A percentile compares a stretch with the other conserved stretches of the same genome.
Evolutionary conservation across 139 green algal species (phyloP).

Genomic region (Picochlorum sp.): DNA sequence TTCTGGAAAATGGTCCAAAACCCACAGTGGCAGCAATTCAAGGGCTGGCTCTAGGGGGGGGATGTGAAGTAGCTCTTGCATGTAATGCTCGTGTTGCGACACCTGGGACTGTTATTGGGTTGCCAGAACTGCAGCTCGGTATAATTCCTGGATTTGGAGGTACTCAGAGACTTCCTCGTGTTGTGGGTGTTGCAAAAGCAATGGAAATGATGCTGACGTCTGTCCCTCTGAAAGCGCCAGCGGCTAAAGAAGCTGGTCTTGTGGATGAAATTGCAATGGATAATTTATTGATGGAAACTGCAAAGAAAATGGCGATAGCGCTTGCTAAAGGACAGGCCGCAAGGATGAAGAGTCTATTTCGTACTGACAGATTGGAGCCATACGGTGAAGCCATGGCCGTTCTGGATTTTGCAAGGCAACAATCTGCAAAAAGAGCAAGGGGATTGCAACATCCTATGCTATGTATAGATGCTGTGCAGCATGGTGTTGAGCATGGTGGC

Average conservation of each 20-base stretch:
- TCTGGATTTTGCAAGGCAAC: slow-evolving; percentile 64
- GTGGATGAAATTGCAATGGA: slow-evolving; percentile 63
- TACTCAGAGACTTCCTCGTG: slow-evolving; percentile 89
- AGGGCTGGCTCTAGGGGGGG: slow-evolving; percentile 78
- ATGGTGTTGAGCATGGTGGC: slow-evolving; percentile 68
- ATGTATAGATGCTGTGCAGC: slow-evolving; percentile 82
- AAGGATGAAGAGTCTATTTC: slow-evolving; percentile 14
- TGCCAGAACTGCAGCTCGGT: slow-evolving; percentile 92
- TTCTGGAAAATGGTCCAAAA: slow-evolving; percentile 75
- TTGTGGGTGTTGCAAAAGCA: slow-evolving; percentile 84
- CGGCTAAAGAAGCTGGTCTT: slow-evolving; percentile 69
- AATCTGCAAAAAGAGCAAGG: slow-evolving; percentile 40
- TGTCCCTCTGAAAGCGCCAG: slow-evolving; percentile 50
- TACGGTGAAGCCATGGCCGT: slow-evolving; percentile 64
- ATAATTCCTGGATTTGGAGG: slow-evolving; percentile 97
- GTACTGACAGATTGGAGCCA: slow-evolving; percentile 61
- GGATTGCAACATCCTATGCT: slow-evolving; percentile 77
- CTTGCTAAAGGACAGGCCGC: slow-evolving; percentile 48
- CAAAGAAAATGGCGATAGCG: slow-evolving; percentile 54
- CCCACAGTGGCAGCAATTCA: slow-evolving; percentile 79
- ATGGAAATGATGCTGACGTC: slow-evolving; percentile 91
- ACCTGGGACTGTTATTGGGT: slow-evolving; percentile 64
- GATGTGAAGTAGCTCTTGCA: slow-evolving; percentile 86
- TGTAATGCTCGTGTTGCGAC: slow-evolving; percentile 69
- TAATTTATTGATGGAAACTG: slow-evolving; percentile 46